Evolutionary conservation across 2,329 filamentous ascomycete genomes (phyloP).

Genomic region (Talaromyces sp.): DNA sequence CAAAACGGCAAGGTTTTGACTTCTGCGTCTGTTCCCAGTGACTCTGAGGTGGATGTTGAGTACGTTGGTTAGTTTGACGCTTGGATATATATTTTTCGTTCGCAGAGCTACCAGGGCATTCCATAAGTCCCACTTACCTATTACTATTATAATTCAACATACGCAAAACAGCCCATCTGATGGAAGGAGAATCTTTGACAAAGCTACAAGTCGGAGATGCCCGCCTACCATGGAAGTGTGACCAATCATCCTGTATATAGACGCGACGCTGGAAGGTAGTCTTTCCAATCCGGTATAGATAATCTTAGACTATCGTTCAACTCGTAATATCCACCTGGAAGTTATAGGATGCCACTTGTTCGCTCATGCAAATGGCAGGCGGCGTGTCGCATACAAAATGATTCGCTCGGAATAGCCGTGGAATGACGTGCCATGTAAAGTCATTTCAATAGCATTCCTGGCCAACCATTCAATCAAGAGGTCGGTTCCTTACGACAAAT

Average conservation of each 20-base stretch:
- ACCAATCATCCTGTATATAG: neutral
- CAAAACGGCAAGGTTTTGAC: constrained; percentile 40
- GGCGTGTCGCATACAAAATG: neutral
- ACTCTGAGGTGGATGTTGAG: constrained; percentile 28
- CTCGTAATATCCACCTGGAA: neutral
- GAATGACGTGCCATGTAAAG: constrained; percentile 5
- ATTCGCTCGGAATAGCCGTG: constrained; percentile 1
- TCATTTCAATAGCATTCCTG: constrained; percentile 2
- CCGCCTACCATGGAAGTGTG: neutral
- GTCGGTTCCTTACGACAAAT: neutral
- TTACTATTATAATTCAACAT: too few species aligned
- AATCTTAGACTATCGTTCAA: neutral
- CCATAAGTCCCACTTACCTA: neutral
- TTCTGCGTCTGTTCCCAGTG: constrained; percentile 25
- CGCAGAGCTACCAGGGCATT: neutral
- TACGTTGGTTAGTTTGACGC: constrained; percentile 19
- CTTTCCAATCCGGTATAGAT: too few species aligned
- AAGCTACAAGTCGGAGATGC: too few species aligned
- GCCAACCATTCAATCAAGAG: neutral
- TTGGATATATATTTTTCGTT: neutral
- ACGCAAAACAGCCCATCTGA: too few species aligned
- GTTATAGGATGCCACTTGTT: neutral
- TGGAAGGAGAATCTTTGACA: neutral
- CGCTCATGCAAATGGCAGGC: neutral
- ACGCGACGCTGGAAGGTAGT: neutral